phyloP scores from a whole-genome alignment of 495 filamentous ascomycete species.

The Oleoguttula mirabilis region DNA sequence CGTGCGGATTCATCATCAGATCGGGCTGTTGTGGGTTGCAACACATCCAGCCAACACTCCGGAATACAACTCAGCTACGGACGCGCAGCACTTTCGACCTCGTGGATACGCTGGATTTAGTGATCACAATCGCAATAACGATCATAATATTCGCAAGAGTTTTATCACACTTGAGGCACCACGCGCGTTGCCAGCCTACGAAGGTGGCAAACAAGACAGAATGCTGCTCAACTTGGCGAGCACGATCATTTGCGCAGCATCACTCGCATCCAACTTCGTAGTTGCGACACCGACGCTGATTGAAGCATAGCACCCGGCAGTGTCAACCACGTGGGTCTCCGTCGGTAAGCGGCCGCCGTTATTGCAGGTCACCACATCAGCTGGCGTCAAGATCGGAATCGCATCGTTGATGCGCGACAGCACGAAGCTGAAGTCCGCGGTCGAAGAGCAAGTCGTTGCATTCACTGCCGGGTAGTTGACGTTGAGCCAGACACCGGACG shows the following conservation, averaged over 20 bases:
- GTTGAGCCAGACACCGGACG: slow-evolving; percentile 47
- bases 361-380: slow-evolving; percentile 47
- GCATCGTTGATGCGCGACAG: slow-evolving; percentile 46
- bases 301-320: slow-evolving; percentile 45
- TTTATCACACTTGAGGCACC: no score
- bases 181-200: no score
- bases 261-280: slow-evolving; percentile 46
- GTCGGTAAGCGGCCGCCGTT: slow-evolving; percentile 41
- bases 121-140: no score
- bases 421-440: slow-evolving; percentile 46
- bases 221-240: slow-evolving; percentile 42
- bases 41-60: no score
- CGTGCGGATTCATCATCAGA: no score
- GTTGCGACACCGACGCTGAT: slow-evolving; percentile 50
- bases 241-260: slow-evolving; percentile 43
- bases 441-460: slow-evolving; percentile 33
- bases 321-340: slow-evolving; percentile 38
- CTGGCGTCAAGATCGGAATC: slow-evolving; percentile 35
- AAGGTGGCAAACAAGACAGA: slow-evolving; percentile 36
- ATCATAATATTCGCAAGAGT: no score
- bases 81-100: no score
- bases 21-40: no score
- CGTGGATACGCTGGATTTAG: no score
- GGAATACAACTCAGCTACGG: no score
- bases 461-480: slow-evolving; percentile 50